Conservation (phyloP, 768 basidiomycete species). For the Termitomyces bulborhizus region DNA sequence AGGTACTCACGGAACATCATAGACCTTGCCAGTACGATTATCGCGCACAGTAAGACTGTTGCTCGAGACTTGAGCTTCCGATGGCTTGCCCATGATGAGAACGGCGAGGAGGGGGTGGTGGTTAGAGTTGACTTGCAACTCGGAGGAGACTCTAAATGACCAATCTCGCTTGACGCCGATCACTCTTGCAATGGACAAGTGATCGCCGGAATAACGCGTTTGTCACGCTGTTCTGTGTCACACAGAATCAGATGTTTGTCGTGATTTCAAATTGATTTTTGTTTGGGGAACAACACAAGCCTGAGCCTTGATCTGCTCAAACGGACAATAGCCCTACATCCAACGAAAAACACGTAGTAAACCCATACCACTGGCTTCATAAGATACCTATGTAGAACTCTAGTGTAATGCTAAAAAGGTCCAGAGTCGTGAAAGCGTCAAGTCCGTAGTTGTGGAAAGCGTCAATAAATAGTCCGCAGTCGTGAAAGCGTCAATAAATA, state of each 20-base stretch:
- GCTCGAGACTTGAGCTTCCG: constrained; percentile 5
- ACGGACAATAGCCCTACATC: too few relatives aligned
- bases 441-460: not conserved
- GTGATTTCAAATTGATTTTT: too few relatives aligned
- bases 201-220: constrained; percentile 2
- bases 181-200: not conserved
- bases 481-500: not conserved
- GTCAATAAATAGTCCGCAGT: not conserved
- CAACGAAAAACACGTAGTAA: not conserved
- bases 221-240: not conserved
- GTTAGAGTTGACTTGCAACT: not conserved
- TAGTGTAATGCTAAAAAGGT: not conserved
- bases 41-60: constrained; percentile 64
- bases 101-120: not conserved
- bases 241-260: constrained; percentile 10
- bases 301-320: too few relatives aligned
- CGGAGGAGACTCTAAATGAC: constrained; percentile 2
- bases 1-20: constrained; percentile 60
- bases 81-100: constrained; percentile 13
- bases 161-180: constrained; percentile 2
- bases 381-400: not conserved
- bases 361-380: not conserved
- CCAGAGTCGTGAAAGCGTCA: not conserved
- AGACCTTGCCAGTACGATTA: constrained; percentile 80
- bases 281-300: too few relatives aligned